Base-by-base conservation (phyloP, 2,329 filamentous ascomycete species). In the Lecanicillium sp. region DNA sequence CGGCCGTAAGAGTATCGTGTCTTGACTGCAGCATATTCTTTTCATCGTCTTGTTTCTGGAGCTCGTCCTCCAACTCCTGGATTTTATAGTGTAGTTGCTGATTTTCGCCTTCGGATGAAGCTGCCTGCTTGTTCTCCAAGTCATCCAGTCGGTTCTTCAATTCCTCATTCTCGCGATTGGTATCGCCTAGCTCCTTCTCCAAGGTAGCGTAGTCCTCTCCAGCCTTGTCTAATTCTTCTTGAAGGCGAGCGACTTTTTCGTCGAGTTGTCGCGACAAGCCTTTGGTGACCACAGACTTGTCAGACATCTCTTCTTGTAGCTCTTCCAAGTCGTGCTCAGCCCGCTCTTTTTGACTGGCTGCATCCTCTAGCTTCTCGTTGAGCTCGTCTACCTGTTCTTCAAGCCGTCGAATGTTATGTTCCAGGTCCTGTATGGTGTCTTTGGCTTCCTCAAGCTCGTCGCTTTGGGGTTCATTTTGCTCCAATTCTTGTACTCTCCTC, bases 231-330 rank as follows among this genome's bases (percentile, higher is more conserved):
- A 86, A 61, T 41, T 88, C 82, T 33, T 73, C 65, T 48, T 88
- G 81, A 9, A 89, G 62, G 22, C 77, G 76, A 37, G 67, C 63
- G 8, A 78, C 64, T 56, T 79, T 85, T 48, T 85, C 82, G 51
- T 89, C 83, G 14, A 86, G 71, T 58, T 89, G 83, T 22, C 83
- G 75, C 37, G 78, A 84, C 8, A 86, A 67, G 3, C 81, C 83
- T 53, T 84, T 87, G 11, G 82, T 84, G 38, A 78, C 77, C 28
- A 87, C 72, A 0, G 84, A 89, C 50, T 87, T 88, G 59, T 89
- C 81, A 16, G 82, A 73, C 71, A 88, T 77, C 50, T 88, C 84
- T 38, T 85, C 81, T 45, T 85, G 82, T 17, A 88, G 67, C 51
- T 82, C 77, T 48, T 79, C 70, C 13, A 82, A 62, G 42, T 82